These are phyloP conservation scores for Epichloe bromicola DNA, from an alignment of 2,329 filamentous ascomycete species.

Conservation along the genomic window DNA sequence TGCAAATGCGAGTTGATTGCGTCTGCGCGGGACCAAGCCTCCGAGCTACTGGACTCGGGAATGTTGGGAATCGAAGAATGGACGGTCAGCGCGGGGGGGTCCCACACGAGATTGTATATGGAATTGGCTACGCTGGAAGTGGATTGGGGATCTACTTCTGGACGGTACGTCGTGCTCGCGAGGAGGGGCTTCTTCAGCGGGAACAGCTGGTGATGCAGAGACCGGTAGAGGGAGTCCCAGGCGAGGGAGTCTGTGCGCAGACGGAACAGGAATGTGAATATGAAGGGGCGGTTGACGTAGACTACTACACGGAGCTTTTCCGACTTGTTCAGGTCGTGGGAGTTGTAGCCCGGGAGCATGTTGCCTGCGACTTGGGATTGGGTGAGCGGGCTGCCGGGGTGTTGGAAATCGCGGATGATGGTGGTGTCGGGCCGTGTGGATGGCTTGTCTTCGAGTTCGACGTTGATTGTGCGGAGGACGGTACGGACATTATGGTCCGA, in stretches of 20 bases:
- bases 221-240: conserved; percentile 42
- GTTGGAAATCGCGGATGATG: conserved; percentile 30
- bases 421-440: conserved; percentile 28
- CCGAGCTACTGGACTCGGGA: conserved; percentile 6
- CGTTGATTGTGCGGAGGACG: conserved; percentile 50
- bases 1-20: conserved; percentile 53
- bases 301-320: conserved; percentile 54
- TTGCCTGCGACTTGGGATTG: conserved; percentile 22
- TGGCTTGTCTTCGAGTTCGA: conserved; percentile 42
- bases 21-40: conserved; percentile 45
- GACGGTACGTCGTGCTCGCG: conserved; percentile 42
- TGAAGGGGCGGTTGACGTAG: conserved; percentile 62
- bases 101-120: conserved; percentile 53
- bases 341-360: conserved; percentile 18
- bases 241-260: conserved; percentile 43
- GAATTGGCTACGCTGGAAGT: conserved; percentile 15
- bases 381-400: conserved; percentile 21
- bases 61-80: conserved; percentile 5
- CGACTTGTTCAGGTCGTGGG: conserved; percentile 39
- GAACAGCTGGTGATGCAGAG: conserved; percentile 46
- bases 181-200: conserved; percentile 45
- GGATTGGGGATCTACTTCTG: conserved; percentile 22
- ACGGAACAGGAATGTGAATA: conserved; percentile 62
- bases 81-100: conserved; percentile 26
- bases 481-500: conserved; percentile 38